Base-by-base conservation (phyloP, 176 grass and related monocot species). In the Echinochloa phyllopogon region DNA sequence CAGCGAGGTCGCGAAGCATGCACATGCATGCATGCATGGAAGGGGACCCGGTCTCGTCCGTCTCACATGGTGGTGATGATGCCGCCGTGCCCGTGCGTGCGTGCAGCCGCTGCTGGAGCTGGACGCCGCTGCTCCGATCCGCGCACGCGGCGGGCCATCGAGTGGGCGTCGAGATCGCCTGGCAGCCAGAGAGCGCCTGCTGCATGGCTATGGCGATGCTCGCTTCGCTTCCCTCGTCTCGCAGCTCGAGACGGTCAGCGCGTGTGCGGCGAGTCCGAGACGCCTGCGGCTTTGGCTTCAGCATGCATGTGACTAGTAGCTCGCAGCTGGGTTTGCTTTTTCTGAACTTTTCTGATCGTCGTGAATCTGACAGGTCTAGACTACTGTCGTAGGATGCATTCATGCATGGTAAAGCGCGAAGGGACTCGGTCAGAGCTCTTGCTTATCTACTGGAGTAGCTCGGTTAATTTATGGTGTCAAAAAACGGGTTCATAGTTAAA, bases 241-340 rank as follows among this genome's bases (percentile, higher is more conserved):
- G 63, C n/a, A 68, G 63, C 63, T 69, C 78, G 78, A 80, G 78
- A 42, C 66, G 49, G 47, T 80, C 78, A 53, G 61, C 63, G 11
- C 12, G 29, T 69, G 79, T 41, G 65, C 65, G 50, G 21, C 65
- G 65, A 82, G 65, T 43, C 51, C 65, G 37, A 82, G 79, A 69
- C 65, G 65, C 17, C 65, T 70, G 37, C 40, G 21, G 67, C 15
- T 14, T 20, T 20, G 17, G 47, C 79, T 27, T 69, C 39, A 58
- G 79, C 79, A 57, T 81, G 65, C 79, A 82, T 70, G 79, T 70
- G 65, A 82, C 63, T 66, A 50, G 77, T 15, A 16, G 33, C 61
- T 38, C 65, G 63, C 29, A 33, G 29, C 64, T 18, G n/a, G 49
- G 49, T 3, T 24, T 17, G 62, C 45, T 80, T 80, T 80, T 65